Evolutionary conservation across 345 rosid species (phyloP).

Genomic region (Salix dunnii): DNA sequence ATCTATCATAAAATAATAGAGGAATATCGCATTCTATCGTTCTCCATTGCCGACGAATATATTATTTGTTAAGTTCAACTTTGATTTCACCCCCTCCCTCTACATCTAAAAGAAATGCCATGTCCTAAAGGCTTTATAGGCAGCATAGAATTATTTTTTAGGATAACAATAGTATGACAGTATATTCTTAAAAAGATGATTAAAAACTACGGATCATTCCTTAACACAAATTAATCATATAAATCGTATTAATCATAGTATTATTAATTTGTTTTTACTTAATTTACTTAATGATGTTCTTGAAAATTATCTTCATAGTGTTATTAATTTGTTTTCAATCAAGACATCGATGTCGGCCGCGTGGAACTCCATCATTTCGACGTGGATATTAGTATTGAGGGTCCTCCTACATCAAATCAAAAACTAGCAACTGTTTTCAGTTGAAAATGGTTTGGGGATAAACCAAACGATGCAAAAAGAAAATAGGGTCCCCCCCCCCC

Average conservation of each 20-base stretch:
- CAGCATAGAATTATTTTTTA: neutral
- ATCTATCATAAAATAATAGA: too few relatives aligned
- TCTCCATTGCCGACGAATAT: neutral
- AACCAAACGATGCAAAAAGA: neutral
- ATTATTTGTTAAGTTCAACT: neutral
- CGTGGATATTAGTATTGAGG: constrained; percentile 30
- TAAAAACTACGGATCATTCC: neutral
- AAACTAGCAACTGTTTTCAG: constrained; percentile 14
- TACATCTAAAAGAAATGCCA: neutral
- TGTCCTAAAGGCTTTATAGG: neutral
- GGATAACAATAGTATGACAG: neutral
- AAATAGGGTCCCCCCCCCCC: neutral
- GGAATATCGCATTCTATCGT: too few relatives aligned
- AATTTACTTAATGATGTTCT: neutral
- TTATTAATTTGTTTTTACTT: neutral
- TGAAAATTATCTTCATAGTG: neutral
- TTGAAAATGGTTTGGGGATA: neutral
- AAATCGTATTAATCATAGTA: neutral
- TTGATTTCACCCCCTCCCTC: neutral
- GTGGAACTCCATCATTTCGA: constrained; percentile 35
- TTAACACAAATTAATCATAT: neutral
- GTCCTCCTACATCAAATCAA: constrained; percentile 13
- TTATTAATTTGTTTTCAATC: neutral
- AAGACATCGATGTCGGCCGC: constrained; percentile 12
- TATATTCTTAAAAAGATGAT: neutral